These are phyloP conservation scores for Olyra latifolia DNA, from an alignment of 176 grass and related monocot genomes.

Conservation along the genomic window DNA sequence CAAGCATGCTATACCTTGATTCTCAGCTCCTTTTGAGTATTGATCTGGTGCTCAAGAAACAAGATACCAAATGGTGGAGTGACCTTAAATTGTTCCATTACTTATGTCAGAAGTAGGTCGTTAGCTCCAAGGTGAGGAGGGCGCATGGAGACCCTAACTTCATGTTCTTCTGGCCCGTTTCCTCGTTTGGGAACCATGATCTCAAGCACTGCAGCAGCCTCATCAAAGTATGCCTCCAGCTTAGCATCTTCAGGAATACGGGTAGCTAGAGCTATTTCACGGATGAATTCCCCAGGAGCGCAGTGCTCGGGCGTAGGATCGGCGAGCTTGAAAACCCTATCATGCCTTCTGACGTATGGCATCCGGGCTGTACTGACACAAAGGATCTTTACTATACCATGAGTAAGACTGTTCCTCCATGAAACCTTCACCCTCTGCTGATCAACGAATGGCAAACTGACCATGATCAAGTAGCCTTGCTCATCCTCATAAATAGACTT, in stretches of 20 bases:
- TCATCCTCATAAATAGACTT: constrained; percentile 97
- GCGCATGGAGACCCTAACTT: constrained; percentile 88
- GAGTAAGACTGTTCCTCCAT: constrained; percentile 82
- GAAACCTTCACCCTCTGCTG: constrained; percentile 95
- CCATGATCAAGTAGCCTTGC: constrained; percentile 73
- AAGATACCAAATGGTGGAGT: constrained; percentile 1
- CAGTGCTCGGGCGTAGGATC: constrained; percentile 82
- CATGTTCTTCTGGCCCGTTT: constrained; percentile 85
- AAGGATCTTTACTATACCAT: constrained; percentile 86
- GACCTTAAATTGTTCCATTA: neutral
- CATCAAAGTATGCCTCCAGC: constrained; percentile 90
- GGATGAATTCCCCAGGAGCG: constrained; percentile 83
- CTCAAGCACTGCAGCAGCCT: constrained; percentile 75
- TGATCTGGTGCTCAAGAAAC: constrained; percentile 18
- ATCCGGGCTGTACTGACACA: constrained; percentile 76
- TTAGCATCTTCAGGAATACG: constrained; percentile 93
- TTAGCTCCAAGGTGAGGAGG: constrained; percentile 80
- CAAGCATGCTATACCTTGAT: constrained; percentile 13
- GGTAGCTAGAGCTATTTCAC: constrained; percentile 80
- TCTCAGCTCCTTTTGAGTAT: neutral
- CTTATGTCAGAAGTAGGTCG: constrained; percentile 73
- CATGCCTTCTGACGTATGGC: constrained; percentile 62
- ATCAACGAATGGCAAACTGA: constrained; percentile 88
- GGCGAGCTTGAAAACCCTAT: constrained; percentile 65
- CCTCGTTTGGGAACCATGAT: constrained; percentile 90